phyloP scores from a whole-genome alignment of 768 basidiomycete species.

The Hygrophoropsis aurantiaca region DNA sequence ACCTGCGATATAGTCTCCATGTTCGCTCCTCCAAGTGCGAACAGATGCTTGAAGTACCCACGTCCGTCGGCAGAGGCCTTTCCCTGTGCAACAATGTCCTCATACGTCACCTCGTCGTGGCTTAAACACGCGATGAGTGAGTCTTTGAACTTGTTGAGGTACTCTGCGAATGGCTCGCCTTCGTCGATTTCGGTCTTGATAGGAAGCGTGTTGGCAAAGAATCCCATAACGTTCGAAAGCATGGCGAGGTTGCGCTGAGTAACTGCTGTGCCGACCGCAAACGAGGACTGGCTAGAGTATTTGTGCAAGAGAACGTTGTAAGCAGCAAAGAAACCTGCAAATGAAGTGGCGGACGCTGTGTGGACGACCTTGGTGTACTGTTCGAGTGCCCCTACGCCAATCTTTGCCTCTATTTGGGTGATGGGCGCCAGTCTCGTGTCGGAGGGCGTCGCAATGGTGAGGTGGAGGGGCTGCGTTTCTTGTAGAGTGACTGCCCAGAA shows the following conservation, averaged over 20 bases:
- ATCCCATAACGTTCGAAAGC: slow-evolving; percentile 24
- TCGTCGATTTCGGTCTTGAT: slow-evolving; percentile 28
- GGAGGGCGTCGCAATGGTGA: slow-evolving; percentile 24
- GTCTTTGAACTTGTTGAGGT: slow-evolving; percentile 21
- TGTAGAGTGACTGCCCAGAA: slow-evolving; percentile 20
- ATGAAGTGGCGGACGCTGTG: slow-evolving; percentile 18
- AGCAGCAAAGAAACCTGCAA: slow-evolving; percentile 30
- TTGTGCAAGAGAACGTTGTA: slow-evolving; percentile 34
- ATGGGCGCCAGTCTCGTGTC: slow-evolving; percentile 25
- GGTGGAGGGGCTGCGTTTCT: slow-evolving; percentile 13
- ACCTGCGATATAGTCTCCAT: slow-evolving; percentile 15
- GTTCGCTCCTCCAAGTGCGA: slow-evolving; percentile 29
- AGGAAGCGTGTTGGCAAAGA: slow-evolving; percentile 31
- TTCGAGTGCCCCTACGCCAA: slow-evolving; percentile 12
- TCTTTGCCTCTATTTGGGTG: slow-evolving; percentile 23
- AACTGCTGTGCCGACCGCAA: slow-evolving; percentile 29
- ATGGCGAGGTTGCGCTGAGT: slow-evolving; percentile 28
- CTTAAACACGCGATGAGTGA: slow-evolving; percentile 18
- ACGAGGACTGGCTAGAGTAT: slow-evolving; percentile 28
- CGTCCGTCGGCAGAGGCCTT: slow-evolving; percentile 21
- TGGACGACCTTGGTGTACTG: slow-evolving; percentile 19
- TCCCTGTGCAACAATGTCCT: slow-evolving; percentile 26
- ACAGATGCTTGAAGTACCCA: slow-evolving; percentile 31
- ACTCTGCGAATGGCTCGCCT: slow-evolving; percentile 20
- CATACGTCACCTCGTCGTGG: slow-evolving; percentile 29